Percentiles rank a stretch among this genome's conserved stretches.
These are phyloP conservation scores for Capronia epimyces DNA, from an alignment of 2,329 filamentous ascomycete species.

Conservation along the genomic window DNA sequence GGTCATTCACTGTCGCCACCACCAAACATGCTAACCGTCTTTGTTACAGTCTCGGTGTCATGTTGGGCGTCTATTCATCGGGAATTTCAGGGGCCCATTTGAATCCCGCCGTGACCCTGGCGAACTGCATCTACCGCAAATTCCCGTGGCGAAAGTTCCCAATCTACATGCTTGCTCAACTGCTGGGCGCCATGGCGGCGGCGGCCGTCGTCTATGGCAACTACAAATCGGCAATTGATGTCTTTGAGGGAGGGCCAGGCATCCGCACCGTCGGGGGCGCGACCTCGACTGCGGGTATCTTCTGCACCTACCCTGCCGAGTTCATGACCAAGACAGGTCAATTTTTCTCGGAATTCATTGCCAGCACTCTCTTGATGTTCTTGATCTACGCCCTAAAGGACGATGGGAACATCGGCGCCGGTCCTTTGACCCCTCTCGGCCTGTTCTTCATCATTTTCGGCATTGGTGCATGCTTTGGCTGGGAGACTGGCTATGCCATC, in stretches of 20 bases:
- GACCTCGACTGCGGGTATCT: constrained; percentile 63
- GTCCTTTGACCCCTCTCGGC: constrained; percentile 53
- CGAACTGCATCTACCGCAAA: constrained; percentile 62
- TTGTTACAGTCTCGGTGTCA: constrained; percentile 54
- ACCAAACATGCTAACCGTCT: background rate
- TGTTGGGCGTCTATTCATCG: constrained; percentile 60
- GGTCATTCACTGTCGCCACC: background rate
- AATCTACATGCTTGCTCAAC: constrained; percentile 60
- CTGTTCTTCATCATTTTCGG: constrained; percentile 70
- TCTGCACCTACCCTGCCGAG: constrained; percentile 62
- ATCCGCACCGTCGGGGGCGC: constrained; percentile 57
- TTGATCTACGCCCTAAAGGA: constrained; percentile 63
- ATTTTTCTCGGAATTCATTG: constrained; percentile 68
- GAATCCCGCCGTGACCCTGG: constrained; percentile 65
- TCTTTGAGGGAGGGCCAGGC: constrained; percentile 53
- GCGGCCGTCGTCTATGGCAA: constrained; percentile 58
- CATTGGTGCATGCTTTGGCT: constrained; percentile 67
- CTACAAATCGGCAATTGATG: constrained; percentile 60
- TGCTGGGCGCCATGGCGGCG: constrained; percentile 62
- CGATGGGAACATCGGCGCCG: constrained; percentile 47
- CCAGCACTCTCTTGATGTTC: constrained; percentile 63
- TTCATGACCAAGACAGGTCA: constrained; percentile 61
- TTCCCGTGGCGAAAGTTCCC: constrained; percentile 66
- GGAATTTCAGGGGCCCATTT: constrained; percentile 61
- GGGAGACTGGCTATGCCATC: constrained; percentile 71